These are phyloP conservation scores for Lactifluus echinatus DNA, from an alignment of 768 basidiomycete genomes.

Conservation along the genomic window DNA sequence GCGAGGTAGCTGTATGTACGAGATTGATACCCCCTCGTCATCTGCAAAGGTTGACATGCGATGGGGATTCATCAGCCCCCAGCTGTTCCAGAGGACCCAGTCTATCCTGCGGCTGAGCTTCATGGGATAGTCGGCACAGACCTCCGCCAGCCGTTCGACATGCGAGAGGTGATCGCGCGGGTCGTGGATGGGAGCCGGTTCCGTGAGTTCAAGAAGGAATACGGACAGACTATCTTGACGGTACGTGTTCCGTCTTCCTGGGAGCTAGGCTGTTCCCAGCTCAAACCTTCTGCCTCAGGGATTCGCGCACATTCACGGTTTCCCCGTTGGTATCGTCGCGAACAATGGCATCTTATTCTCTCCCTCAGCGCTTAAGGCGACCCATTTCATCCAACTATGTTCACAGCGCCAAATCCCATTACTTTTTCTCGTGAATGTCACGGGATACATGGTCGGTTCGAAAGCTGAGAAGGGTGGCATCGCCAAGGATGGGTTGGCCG, in stretches of 20 bases:
- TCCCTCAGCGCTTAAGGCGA: constrained; percentile 86
- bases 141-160: constrained; percentile 80
- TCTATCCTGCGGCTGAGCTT: constrained; percentile 74
- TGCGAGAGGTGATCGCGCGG: constrained; percentile 89
- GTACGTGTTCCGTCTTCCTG: constrained; percentile 34
- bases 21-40: background rate
- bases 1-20: constrained; percentile 38
- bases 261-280: background rate
- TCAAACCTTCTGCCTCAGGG: constrained; percentile 38
- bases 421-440: constrained; percentile 93
- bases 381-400: constrained; percentile 92
- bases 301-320: constrained; percentile 84
- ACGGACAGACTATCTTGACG: constrained; percentile 83
- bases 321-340: constrained; percentile 84
- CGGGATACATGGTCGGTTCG: constrained; percentile 96
- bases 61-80: constrained; percentile 35
- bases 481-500: constrained; percentile 91
- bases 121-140: constrained; percentile 92
- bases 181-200: constrained; percentile 88
- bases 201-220: constrained; percentile 94
- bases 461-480: constrained; percentile 93
- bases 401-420: constrained; percentile 85
- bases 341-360: constrained; percentile 96
- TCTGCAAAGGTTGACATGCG: constrained; percentile 7
- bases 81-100: constrained; percentile 54